A percentile compares a stretch with the other conserved stretches of the same genome.
Conservation (phyloP, 345 rosid genomes). For the thale cress (Arabidopsis thaliana) region DNA sequence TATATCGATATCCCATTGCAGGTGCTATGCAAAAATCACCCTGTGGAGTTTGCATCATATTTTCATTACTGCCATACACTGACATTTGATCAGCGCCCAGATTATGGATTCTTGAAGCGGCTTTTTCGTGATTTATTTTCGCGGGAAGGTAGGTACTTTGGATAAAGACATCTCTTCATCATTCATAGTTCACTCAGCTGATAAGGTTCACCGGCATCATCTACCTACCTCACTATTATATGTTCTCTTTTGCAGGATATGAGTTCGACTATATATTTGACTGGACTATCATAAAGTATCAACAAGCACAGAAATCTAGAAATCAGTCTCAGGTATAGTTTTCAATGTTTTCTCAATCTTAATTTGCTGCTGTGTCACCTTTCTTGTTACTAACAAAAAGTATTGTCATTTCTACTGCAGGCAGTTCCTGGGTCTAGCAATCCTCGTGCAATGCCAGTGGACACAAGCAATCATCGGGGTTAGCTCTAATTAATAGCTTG, state of each 20-base stretch:
- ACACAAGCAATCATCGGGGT: constrained; percentile 71
- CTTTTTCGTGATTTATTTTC: constrained; percentile 78
- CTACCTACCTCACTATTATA: constrained; percentile 8
- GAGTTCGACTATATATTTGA: constrained; percentile 87
- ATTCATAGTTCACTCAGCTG: not conserved
- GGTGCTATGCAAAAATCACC: constrained; percentile 84
- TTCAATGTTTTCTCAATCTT: not conserved
- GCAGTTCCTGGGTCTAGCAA: constrained; percentile 71
- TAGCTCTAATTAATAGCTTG: constrained; percentile 40
- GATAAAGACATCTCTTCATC: not conserved
- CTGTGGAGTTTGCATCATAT: constrained; percentile 89
- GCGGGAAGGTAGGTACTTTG: constrained; percentile 89
- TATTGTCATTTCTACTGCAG: constrained; percentile 48
- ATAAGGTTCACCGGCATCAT: not conserved
- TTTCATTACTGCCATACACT: constrained; percentile 88
- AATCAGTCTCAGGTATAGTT: constrained; percentile 58
- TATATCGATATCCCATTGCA: constrained; percentile 30
- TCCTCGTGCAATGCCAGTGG: constrained; percentile 59
- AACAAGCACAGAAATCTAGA: constrained; percentile 73
- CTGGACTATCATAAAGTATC: constrained; percentile 95
- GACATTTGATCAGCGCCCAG: constrained; percentile 91
- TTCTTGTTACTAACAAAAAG: constrained; percentile 16
- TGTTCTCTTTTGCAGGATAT: constrained; percentile 58
- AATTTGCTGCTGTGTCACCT: not conserved
- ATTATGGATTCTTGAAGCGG: constrained; percentile 90